These are phyloP conservation scores for Colletotrichum viniferum DNA, from an alignment of 2,329 filamentous ascomycete species.

Conservation along the genomic window DNA sequence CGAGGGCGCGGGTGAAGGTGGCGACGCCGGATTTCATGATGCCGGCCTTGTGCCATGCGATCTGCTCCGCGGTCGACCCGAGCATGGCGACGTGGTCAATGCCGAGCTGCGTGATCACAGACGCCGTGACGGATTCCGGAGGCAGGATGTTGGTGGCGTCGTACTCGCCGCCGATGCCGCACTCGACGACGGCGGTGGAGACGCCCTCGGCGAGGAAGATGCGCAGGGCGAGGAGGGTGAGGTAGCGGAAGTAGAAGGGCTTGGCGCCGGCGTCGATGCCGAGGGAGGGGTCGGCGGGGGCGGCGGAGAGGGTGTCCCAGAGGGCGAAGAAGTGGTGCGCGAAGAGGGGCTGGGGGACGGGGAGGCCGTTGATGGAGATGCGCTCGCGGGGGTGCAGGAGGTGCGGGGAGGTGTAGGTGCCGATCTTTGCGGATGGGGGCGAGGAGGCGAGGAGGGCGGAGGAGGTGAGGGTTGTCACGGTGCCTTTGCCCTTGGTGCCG, in stretches of 20 bases:
- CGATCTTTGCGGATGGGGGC: constrained; percentile 46
- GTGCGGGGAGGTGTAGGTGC: constrained; percentile 80
- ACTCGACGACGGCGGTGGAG: constrained; percentile 68
- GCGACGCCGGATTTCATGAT: constrained; percentile 67
- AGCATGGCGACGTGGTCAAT: constrained; percentile 71
- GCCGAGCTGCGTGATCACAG: constrained; percentile 68
- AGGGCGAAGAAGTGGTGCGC: constrained; percentile 72
- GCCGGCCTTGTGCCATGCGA: constrained; percentile 77
- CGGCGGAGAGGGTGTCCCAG: constrained; percentile 59
- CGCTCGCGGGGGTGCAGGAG: constrained; percentile 71
- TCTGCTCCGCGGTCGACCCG: constrained; percentile 66
- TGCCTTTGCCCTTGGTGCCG: constrained; percentile 78
- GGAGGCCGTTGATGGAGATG: constrained; percentile 64
- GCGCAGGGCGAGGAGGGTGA: constrained; percentile 71
- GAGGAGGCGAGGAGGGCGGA: constrained; percentile 69
- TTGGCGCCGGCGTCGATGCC: constrained; percentile 39
- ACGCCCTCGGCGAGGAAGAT: constrained; percentile 68
- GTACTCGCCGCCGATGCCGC: constrained; percentile 69
- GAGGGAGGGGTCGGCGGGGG: constrained; percentile 31
- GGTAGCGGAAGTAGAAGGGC: constrained; percentile 64
- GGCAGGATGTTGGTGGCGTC: constrained; percentile 71
- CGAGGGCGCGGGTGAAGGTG: constrained; percentile 44
- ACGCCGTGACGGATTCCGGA: constrained; percentile 53
- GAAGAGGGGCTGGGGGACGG: constrained; percentile 63
- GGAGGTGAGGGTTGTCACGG: constrained; percentile 68